phyloP scores from a whole-genome alignment of 805 yeast species.

The Wickerhamomyces queroliae region DNA sequence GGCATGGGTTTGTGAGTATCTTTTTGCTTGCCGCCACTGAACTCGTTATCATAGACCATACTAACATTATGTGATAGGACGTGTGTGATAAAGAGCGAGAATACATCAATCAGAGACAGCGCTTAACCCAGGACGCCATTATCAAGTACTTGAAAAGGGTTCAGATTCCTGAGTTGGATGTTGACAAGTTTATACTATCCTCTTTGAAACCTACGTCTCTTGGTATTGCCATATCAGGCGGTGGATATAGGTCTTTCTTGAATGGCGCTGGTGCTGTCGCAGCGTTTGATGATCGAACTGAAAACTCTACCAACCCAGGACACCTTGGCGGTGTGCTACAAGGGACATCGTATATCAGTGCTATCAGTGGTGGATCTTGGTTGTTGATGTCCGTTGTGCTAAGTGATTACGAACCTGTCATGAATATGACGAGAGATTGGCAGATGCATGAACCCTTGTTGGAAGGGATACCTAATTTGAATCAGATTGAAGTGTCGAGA shows the following conservation, averaged over 20 bases:
- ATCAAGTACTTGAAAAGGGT: slow-evolving; percentile 24
- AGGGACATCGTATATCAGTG: slow-evolving; percentile 64
- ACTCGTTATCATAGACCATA: no score
- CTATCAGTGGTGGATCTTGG: slow-evolving; percentile 87
- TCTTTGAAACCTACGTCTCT: slow-evolving; percentile 30
- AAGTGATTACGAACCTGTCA: slow-evolving; percentile 33
- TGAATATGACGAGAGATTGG: slow-evolving; percentile 33
- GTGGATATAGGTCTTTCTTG: slow-evolving; percentile 88
- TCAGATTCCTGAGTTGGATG: slow-evolving; percentile 29
- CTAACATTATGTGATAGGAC: no score
- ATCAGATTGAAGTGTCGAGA: slow-evolving; percentile 27
- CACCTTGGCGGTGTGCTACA: slow-evolving; percentile 69
- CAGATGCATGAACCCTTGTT: slow-evolving; percentile 40
- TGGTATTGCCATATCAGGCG: slow-evolving; percentile 71
- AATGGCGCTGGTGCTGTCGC: slow-evolving; percentile 79
- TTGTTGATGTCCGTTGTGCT: slow-evolving; percentile 36
- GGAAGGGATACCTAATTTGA: slow-evolving; percentile 53
- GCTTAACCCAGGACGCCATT: slow-evolving; percentile 25
- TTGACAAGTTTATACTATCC: slow-evolving; percentile 17
- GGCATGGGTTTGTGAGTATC: slow-evolving; percentile 18
- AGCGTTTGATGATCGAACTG: slow-evolving; percentile 72
- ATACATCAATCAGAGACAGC: slow-evolving; percentile 27
- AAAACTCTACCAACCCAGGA: slow-evolving; percentile 44
- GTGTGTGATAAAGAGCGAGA: slow-evolving; percentile 12
- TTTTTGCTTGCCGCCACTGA: no score